Evolutionary conservation across 2,329 filamentous ascomycete genomes (phyloP), one percentile per base, ranked within the genome.

Genomic region (Aspergillus caelatus): DNA sequence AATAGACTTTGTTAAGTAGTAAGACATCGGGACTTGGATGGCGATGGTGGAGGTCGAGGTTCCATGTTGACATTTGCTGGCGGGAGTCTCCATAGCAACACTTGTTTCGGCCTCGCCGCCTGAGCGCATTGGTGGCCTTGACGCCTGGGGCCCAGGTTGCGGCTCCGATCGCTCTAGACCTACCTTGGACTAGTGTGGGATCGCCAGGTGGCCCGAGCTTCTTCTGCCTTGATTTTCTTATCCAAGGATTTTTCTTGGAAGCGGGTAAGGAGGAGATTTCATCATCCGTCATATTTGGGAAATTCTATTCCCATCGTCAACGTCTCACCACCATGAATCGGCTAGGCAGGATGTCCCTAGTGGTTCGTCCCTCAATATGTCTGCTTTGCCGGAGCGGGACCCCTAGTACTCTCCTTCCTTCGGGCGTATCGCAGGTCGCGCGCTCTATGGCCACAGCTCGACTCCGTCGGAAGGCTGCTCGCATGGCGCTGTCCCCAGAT

Each of bases 401-500:
- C 11, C 62, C 67, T 14, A 26, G 26, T 26, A 32, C 67, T 50
- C 41, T 65, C 46, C 39, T 71, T 48, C 57, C 63, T 39, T 64
- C 70, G 48, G 67, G 45, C 53, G 63, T 62, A 71, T 73, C 69
- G 70, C 74, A 77, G 63, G 62, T 71, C 46, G 66, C 72, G 21
- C 74, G 78, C 63, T 68, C 69, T 23, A 72, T 77, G 65, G 75
- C 72, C 30, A 72, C 75, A 28, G 70, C 65, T 50, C 71, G 72
- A 48, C 62, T 71, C 52, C 77, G 72, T 45, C 75, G 76, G 64
- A 77, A 71, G 62, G 72, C 73, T 21, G 69, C 78, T 36, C 77
- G 78, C 28, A 79, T 78, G 77, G 68, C 75, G 12, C 69, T 79
- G 10, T 78, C 78, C 28, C 69, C 71, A n/a, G 70, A 75, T 62